A percentile compares a stretch with the other conserved stretches of the same genome.
Evolutionary conservation across 2,329 filamentous ascomycete genomes (phyloP).

Genomic region (Diaporthe destruens): DNA sequence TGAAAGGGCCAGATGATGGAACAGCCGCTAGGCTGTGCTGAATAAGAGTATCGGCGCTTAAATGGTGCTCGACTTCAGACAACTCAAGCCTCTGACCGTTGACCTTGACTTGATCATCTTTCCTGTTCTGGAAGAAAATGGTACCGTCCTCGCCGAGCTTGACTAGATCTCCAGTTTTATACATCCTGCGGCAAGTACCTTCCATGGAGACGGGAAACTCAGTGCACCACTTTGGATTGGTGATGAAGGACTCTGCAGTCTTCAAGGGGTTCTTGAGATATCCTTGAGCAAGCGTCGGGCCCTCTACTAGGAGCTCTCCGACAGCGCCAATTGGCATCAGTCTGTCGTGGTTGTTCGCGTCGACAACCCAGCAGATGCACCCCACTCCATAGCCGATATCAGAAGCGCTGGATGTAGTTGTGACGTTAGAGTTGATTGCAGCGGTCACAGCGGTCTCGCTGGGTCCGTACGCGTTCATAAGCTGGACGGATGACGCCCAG

Average conservation of each 20-base stretch:
- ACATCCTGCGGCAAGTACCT: slow-evolving; percentile 46
- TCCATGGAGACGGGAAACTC: background rate
- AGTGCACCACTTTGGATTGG: slow-evolving; percentile 40
- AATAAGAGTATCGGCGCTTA: slow-evolving; percentile 49
- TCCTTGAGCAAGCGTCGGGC: slow-evolving; percentile 71
- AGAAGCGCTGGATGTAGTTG: background rate
- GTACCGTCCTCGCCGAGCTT: slow-evolving; percentile 65
- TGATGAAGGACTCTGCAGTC: slow-evolving; percentile 69
- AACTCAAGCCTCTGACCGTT: slow-evolving; percentile 75
- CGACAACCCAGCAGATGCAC: slow-evolving; percentile 58
- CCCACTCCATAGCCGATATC: slow-evolving; percentile 21
- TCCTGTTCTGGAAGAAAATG: slow-evolving; percentile 67
- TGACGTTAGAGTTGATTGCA: background rate
- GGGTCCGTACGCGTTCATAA: slow-evolving; percentile 43
- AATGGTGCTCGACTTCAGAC: slow-evolving; percentile 65
- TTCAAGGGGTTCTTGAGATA: slow-evolving; percentile 71
- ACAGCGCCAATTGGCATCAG: slow-evolving; percentile 62
- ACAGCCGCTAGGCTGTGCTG: background rate
- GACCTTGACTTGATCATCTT: slow-evolving; percentile 78
- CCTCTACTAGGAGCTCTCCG: slow-evolving; percentile 67
- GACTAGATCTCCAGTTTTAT: slow-evolving; percentile 72
- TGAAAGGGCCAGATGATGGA: slow-evolving; percentile 14
- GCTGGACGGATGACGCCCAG: slow-evolving; percentile 42
- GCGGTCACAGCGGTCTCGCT: slow-evolving; percentile 4
- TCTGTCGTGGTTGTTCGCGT: slow-evolving; percentile 59